Conservation (phyloP, 257 asterid genomes). For the Asclepias syriaca region DNA sequence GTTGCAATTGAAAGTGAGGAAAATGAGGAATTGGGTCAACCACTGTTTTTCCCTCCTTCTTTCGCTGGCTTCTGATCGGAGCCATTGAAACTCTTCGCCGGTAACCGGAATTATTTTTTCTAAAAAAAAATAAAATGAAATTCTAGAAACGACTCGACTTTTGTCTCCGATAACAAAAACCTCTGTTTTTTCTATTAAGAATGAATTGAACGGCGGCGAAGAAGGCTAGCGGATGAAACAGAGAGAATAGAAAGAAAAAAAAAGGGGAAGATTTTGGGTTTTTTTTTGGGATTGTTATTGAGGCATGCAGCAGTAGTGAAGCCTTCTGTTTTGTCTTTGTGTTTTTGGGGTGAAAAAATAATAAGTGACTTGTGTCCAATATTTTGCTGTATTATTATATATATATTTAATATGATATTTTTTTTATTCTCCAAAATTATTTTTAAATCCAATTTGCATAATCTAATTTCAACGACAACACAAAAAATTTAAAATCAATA, state of each 20-base stretch:
- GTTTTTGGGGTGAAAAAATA: too few relatives aligned
- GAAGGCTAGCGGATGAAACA: background rate
- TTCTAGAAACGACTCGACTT: background rate
- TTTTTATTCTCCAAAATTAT: too few relatives aligned
- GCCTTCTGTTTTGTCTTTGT: background rate
- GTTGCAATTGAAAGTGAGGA: background rate
- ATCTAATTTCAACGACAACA: too few relatives aligned
- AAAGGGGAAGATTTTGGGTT: background rate
- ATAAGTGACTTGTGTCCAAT: background rate
- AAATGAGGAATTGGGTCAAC: conserved; percentile 18
- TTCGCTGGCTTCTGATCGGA: conserved; percentile 21
- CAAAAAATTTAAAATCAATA: too few relatives aligned
- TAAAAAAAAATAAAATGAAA: too few relatives aligned
- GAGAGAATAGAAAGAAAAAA: background rate
- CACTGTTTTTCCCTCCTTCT: conserved; percentile 13
- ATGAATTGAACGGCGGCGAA: background rate
- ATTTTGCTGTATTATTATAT: too few relatives aligned
- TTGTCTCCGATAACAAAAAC: background rate
- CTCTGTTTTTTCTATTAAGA: background rate
- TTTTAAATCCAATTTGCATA: too few relatives aligned
- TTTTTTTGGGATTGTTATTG: conserved; percentile 4
- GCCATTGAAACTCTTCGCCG: conserved; percentile 6
- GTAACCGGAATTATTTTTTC: too few relatives aligned
- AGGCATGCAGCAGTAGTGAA: conserved; percentile 12
- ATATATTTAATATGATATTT: too few relatives aligned